A percentile compares a stretch with the other conserved stretches of the same genome.
Conservation (phyloP, 2,329 filamentous ascomycete genomes). For the Xylariaceae sp. region DNA sequence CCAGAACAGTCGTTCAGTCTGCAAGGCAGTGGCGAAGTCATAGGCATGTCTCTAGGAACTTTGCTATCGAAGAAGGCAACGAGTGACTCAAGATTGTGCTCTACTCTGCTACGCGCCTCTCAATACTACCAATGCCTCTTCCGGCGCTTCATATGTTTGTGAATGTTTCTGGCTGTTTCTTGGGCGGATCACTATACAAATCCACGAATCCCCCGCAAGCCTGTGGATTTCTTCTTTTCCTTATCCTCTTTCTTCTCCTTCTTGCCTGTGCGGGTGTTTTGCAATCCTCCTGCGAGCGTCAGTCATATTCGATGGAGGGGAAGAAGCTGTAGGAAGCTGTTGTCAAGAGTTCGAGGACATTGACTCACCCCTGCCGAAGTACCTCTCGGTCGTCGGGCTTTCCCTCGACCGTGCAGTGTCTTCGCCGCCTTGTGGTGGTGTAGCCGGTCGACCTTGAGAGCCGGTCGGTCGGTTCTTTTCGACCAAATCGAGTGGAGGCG, state of each 20-base stretch:
- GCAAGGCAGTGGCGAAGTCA: too few species aligned
- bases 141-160: too few species aligned
- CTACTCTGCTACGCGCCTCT: too few species aligned
- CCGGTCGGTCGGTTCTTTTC: slow-evolving; percentile 21
- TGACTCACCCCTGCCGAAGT: slow-evolving; percentile 44
- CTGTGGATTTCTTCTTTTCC: slow-evolving; percentile 9
- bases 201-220: slow-evolving; percentile 15
- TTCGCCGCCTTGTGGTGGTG: slow-evolving; percentile 33
- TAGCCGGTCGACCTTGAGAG: slow-evolving; percentile 32
- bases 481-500: slow-evolving; percentile 38
- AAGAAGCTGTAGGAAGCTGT: background rate
- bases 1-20: too few species aligned
- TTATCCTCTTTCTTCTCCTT: slow-evolving; percentile 3
- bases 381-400: slow-evolving; percentile 38
- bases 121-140: too few species aligned
- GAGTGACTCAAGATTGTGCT: too few species aligned
- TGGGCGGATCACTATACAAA: slow-evolving; percentile 5
- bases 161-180: too few species aligned
- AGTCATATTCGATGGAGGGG: background rate
- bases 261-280: slow-evolving; percentile 10
- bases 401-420: slow-evolving; percentile 24
- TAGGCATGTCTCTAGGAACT: too few species aligned
- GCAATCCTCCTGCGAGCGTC: slow-evolving; percentile 6
- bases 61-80: too few species aligned
- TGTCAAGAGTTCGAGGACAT: slow-evolving; percentile 21